Evolutionary conservation across 2,329 filamentous ascomycete species (phyloP), one percentile per base, ranked within the genome.

Genomic region (Aureobasidium lini): DNA sequence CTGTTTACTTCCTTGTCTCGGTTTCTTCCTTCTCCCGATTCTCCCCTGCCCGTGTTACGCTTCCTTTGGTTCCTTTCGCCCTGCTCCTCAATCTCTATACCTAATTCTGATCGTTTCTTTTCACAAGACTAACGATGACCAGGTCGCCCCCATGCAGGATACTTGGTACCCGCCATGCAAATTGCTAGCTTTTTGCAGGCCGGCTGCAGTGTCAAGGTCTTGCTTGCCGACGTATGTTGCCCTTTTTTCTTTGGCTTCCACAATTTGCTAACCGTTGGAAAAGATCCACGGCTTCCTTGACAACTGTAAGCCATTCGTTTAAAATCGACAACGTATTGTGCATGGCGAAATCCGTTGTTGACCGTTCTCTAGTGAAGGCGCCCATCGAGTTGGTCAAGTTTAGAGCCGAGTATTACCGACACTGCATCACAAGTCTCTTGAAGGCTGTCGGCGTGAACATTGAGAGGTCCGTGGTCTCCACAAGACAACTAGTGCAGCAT

Each of bases 81-180:
- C 2, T 23, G 23, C 23, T 23, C 23, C 23, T 23, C 23, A 23
- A 23, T 23, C 23, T 2, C 23, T 23, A 23, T 23, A 23, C 23
- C 23, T 23, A 23, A 23, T 23, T 23, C 3, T 23, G 23, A 23
- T 23, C 23, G 23, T 3, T 23, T 23, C 23, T 23, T 23, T 23
- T 23, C 23, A n/a, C 23, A 3, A 23, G 23, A 23, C 23, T 23
- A 23, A 23, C 23, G 23, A 23, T 23, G 23, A 23, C 2, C 23
- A 23, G 23, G 23, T 23, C 23, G 23, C 62, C 91, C 91, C 58
- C 92, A 96, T 73, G 89, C 85, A 71, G 92, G 90, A 66, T 96
- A 96, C 80, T 89, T 95, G 63, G 88, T 94, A 9, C 87, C 91
- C 6, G 87, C 88, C 66, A 84, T 95, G 70, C 96, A 96, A 75